These are phyloP conservation scores for Capsaspora owczarzaki DNA, from an alignment of 78 protist genomes.

Conservation along the genomic window DNA sequence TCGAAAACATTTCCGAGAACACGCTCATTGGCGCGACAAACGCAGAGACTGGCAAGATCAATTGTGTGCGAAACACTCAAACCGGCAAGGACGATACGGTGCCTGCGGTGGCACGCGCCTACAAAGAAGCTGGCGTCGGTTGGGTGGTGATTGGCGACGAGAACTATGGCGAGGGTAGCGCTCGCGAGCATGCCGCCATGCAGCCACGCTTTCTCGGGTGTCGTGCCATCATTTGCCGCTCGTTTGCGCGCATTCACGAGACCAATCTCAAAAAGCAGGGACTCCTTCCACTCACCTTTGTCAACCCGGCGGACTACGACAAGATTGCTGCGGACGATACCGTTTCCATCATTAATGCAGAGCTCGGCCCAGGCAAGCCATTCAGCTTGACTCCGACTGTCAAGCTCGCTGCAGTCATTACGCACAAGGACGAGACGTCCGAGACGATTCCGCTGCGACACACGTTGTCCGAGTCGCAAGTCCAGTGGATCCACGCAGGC, in stretches of 20 bases:
- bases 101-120: slow-evolving; percentile 67
- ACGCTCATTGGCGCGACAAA: slow-evolving; percentile 73
- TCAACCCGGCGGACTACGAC: slow-evolving; percentile 74
- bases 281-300: slow-evolving; percentile 81
- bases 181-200: slow-evolving; percentile 92
- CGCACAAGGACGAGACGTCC: too few species aligned
- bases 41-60: slow-evolving; percentile 71
- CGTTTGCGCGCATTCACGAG: slow-evolving; percentile 90
- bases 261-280: slow-evolving; percentile 91
- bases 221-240: slow-evolving; percentile 47
- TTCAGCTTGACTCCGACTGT: background rate
- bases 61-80: slow-evolving; percentile 64
- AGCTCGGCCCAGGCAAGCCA: too few species aligned
- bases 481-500: slow-evolving; percentile 83
- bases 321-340: slow-evolving; percentile 27
- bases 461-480: slow-evolving; percentile 78
- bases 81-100: slow-evolving; percentile 65
- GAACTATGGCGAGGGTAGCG: slow-evolving; percentile 88
- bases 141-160: slow-evolving; percentile 88
- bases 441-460: slow-evolving; percentile 32
- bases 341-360: background rate
- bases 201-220: slow-evolving; percentile 82
- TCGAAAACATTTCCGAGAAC: slow-evolving; percentile 88
- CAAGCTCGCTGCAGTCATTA: too few species aligned
- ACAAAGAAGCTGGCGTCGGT: slow-evolving; percentile 47